A percentile compares a stretch with the other conserved stretches of the same genome.
phyloP scores from a whole-genome alignment of 192 early-diverging fungal genomes.

The Helicostylum pulchrum region DNA sequence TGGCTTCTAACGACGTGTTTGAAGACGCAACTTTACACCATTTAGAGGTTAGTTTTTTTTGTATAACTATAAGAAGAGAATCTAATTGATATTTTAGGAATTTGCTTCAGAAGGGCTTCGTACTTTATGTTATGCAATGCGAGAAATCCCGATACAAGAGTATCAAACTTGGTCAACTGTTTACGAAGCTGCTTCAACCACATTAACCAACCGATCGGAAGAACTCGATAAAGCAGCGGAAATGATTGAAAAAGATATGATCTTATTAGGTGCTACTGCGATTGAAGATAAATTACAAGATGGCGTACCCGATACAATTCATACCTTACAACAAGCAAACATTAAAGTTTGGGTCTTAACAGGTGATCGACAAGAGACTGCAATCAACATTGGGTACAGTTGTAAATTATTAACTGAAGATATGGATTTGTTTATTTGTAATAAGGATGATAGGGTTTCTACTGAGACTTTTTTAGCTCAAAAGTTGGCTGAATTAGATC shows the following conservation, averaged over 20 bases:
- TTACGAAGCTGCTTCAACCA: constrained; percentile 78
- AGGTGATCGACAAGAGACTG: constrained; percentile 94
- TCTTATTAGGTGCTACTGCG: constrained; percentile 87
- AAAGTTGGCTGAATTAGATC: constrained; percentile 36
- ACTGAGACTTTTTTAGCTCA: constrained; percentile 80
- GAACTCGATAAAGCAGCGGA: constrained; percentile 84
- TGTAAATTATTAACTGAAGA: constrained; percentile 90
- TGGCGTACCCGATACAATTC: constrained; percentile 92
- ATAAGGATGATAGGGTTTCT: constrained; percentile 79
- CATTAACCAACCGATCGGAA: constrained; percentile 75
- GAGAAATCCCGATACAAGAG: constrained; percentile 77
- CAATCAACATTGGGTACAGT: constrained; percentile 95
- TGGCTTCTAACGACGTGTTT: constrained; percentile 66
- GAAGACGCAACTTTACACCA: constrained; percentile 65
- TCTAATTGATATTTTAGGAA: constrained; percentile 16
- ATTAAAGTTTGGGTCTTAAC: constrained; percentile 96
- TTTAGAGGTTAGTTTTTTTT: constrained; percentile 53
- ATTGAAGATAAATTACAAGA: constrained; percentile 97
- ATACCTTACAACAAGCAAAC: constrained; percentile 82
- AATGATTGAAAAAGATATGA: constrained; percentile 85
- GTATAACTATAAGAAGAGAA: not conserved
- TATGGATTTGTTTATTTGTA: constrained; percentile 88
- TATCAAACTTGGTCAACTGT: constrained; percentile 74
- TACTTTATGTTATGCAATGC: constrained; percentile 88
- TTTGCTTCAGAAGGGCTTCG: constrained; percentile 90